Evolutionary conservation across 2,329 filamentous ascomycete species (phyloP), one percentile per base, ranked within the genome.

Genomic region (Aspergillus pseudoglaucus): DNA sequence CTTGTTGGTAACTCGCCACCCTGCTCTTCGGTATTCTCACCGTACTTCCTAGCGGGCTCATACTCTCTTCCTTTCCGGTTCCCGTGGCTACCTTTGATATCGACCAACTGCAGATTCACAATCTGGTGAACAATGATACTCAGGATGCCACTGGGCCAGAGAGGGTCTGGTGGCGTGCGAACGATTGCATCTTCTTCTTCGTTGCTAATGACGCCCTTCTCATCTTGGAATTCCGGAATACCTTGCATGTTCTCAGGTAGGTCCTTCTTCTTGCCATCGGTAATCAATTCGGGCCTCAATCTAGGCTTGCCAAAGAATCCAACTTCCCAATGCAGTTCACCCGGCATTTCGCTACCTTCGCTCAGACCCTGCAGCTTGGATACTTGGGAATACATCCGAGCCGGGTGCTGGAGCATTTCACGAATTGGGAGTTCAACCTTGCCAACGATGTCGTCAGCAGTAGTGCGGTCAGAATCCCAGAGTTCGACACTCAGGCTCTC

Each of bases 371-470:
- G 76, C 1, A 97, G 80, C 58, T 85, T 90, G 0, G 90, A 95
- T 6, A 88, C 79, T 58, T 95, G 89, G 4, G 88, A 85, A 58
- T 90, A 94, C 88, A 96, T 95, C 61, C 87, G 88, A 32, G 90
- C 88, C 0, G 91, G 90, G 62, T 96, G 87, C 61, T 95, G 87
- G 49, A 97, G 94, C 73, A 98, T 84, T 65, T 96, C 90, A 59
- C 95, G 90, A 64, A 98, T 89, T 32, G 88, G 91, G 3, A 97
- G 73, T 63, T 97, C 90, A 15, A 97, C 82, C 68, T 96, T 96
- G 46, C 93, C 93, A 12, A 96, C 90, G 41, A 96, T 87, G 59
- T 97, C 93, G 62, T 97, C 93, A 1, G 91, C 88, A 8, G 88
- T 93, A 37, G 87, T 88, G 41, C 90, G 81, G 66, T 97, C 93